Conservation (phyloP, 805 yeast species). For the Kodamaea laetipori region DNA sequence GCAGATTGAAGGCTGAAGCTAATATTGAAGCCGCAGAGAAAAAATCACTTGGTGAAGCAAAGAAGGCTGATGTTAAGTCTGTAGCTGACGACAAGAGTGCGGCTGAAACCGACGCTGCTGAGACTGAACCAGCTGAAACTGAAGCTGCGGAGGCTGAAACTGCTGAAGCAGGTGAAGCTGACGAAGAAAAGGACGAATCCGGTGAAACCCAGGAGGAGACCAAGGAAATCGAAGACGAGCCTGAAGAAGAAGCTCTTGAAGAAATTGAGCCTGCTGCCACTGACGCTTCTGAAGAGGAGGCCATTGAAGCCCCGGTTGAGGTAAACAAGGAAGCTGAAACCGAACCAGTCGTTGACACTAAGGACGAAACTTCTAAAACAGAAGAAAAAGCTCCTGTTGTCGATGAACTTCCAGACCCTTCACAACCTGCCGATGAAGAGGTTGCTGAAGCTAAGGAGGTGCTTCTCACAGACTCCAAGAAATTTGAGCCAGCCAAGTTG, state of each 20-base stretch:
- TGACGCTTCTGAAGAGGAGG: constrained; percentile 9
- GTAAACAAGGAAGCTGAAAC: constrained; percentile 12
- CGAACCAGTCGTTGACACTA: constrained; percentile 9
- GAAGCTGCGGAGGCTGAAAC: constrained; percentile 9
- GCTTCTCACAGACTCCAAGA: constrained; percentile 17
- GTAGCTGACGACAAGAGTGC: no score
- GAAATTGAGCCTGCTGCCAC: constrained; percentile 12
- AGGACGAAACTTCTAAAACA: constrained; percentile 7
- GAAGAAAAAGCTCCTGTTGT: no score
- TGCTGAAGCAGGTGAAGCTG: constrained; percentile 10
- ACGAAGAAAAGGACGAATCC: constrained; percentile 9
- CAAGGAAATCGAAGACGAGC: constrained; percentile 2
- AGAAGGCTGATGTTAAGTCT: constrained; percentile 1
- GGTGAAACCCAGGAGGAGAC: constrained; percentile 13
- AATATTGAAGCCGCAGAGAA: constrained; percentile 13
- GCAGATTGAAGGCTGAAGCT: constrained; percentile 13
- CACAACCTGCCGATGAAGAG: constrained; percentile 13
- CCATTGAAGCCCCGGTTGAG: constrained; percentile 10
- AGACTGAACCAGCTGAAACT: constrained; percentile 6
- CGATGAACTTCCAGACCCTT: constrained; percentile 11
- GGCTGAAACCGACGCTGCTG: constrained; percentile 10
- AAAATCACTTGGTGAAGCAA: constrained; percentile 13
- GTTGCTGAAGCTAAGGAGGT: constrained; percentile 13
- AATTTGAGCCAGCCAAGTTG: constrained; percentile 35
- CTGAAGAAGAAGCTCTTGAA: constrained; percentile 7